Percentiles rank a stretch among this genome's conserved stretches.
These are phyloP conservation scores for Gaultheria prostrata DNA, from an alignment of 148 eudicot species.

Conservation along the genomic window DNA sequence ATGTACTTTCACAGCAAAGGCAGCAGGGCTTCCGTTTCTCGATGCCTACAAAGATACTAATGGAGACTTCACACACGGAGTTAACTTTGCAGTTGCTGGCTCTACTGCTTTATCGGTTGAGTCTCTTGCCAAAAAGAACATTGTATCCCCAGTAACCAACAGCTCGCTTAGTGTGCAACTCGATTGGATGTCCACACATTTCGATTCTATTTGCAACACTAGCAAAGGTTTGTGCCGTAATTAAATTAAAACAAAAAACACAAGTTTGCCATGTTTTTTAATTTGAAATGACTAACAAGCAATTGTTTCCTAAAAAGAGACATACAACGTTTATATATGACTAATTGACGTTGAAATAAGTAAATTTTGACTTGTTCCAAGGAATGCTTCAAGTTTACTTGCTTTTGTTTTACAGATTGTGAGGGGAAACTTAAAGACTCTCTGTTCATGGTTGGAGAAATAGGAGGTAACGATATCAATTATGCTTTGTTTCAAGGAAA, in stretches of 20 bases:
- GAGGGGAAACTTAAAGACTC: background rate
- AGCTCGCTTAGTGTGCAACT: background rate
- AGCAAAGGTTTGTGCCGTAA: background rate
- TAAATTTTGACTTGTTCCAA: background rate
- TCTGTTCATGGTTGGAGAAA: conserved; percentile 1
- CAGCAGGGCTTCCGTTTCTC: background rate
- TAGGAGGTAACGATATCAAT: background rate
- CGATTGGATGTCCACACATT: background rate
- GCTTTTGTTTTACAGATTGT: background rate
- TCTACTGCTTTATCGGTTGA: background rate
- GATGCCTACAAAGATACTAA: background rate
- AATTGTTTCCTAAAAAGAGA: no score
- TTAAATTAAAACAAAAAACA: background rate
- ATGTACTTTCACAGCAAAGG: background rate
- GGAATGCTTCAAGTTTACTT: background rate
- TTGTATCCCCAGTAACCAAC: background rate
- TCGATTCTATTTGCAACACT: background rate
- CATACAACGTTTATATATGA: no score
- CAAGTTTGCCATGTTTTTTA: no score
- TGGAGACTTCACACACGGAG: background rate
- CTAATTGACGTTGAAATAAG: no score
- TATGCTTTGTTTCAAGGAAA: background rate
- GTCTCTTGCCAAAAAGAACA: background rate
- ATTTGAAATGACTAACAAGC: no score
- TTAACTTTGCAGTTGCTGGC: background rate